Percentiles rank a stretch among this genome's conserved stretches.
Evolutionary conservation across 2,329 filamentous ascomycete genomes (phyloP).

Genomic region (Xylaria sp.): DNA sequence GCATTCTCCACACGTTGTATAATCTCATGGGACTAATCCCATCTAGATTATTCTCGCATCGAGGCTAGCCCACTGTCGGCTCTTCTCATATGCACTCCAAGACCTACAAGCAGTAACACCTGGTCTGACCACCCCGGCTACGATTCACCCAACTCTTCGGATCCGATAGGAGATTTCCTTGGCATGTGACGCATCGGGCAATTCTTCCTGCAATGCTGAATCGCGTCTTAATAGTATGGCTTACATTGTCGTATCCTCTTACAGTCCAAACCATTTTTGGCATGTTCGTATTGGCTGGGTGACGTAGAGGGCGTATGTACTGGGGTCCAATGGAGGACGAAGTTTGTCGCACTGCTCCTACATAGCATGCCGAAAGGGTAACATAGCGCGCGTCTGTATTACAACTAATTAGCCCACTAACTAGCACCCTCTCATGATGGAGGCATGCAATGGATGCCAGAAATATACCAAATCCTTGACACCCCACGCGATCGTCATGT

Average conservation of each 20-base stretch:
- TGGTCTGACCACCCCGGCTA: neutral
- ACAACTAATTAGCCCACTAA: constrained; percentile 22
- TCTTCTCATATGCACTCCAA: constrained; percentile 7
- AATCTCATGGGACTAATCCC: constrained; percentile 4
- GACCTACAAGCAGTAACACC: neutral
- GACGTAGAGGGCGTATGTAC: constrained; percentile 1
- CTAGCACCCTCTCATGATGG: neutral
- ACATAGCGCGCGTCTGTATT: neutral
- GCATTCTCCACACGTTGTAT: constrained; percentile 2
- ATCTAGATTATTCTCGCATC: constrained; percentile 12
- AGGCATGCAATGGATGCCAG: constrained; percentile 1
- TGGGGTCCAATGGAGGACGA: neutral
- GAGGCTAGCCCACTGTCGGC: neutral
- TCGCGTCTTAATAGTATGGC: neutral
- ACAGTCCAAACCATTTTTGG: neutral
- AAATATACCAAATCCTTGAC: neutral
- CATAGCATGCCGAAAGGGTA: constrained; percentile 2
- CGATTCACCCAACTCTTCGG: constrained; percentile 11
- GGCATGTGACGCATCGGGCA: constrained; percentile 12
- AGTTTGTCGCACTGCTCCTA: constrained; percentile 1
- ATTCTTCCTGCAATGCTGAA: constrained; percentile 5
- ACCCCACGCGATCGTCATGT: constrained; percentile 15
- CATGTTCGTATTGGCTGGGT: neutral
- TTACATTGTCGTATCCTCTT: neutral
- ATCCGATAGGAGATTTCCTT: constrained; percentile 10